Evolutionary conservation across 2,329 filamentous ascomycete species (phyloP), one percentile per base, ranked within the genome.

Genomic region (Fusarium heterosporum): DNA sequence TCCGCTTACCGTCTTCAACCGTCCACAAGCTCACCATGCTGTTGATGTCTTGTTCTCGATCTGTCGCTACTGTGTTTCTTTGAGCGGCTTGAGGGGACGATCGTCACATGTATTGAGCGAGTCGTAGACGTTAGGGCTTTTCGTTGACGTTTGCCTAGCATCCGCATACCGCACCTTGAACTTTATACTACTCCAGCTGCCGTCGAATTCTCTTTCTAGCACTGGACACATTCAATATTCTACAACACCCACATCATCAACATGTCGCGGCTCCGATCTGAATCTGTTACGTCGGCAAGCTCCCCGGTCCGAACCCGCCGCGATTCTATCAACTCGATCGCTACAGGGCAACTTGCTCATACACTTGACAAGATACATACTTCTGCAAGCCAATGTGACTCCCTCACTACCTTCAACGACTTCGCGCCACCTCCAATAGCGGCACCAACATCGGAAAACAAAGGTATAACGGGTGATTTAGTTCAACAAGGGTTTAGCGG

Each of bases 321-420:
- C 55, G 76, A 77, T 59, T 81, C 80, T 29, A 72, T 80, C 61
- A 75, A 75, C 61, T 81, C 82, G 9, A 74, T 80, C 57, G 80
- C 81, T 76, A 91, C 88, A 74, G 91, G 93, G 65, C 89, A 92
- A 57, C 84, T 95, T 36, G 88, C 91, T 32, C 87, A 93, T 64
- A 87, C 90, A 17, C 87, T 97, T 62, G 91, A 97, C 78, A 90
- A 92, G 72, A 97, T 97, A 69, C 95, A 97, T 78, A 93, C 84
- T 49, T 89, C 92, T 8, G 93, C 94, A n/a, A 96, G 92, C 74
- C 91, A 92, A 75, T 92, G 92, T 32, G 91, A 91, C 65, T 87
- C 89, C 32, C 84, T 98, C 46, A 98, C 95, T 4, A 96, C 93
- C 10, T 98, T 98, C 79, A 96, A 96, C 79, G 94, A 97, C 74